Percentiles rank a stretch among this genome's conserved stretches.
Evolutionary conservation across 768 basidiomycete genomes (phyloP).

Genomic region (Trametes elegans): DNA sequence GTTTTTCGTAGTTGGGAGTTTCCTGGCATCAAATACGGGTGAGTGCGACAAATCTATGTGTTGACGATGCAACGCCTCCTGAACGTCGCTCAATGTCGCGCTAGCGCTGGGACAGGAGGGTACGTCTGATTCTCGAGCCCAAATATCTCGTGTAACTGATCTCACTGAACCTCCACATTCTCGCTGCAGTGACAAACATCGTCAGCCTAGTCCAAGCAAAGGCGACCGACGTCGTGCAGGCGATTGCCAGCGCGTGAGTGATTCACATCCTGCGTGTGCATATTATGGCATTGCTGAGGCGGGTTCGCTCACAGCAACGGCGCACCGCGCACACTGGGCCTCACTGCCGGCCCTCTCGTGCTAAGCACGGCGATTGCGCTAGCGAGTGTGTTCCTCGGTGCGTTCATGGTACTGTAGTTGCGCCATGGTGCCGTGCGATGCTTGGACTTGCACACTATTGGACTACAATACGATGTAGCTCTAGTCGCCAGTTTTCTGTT

Average conservation of each 20-base stretch:
- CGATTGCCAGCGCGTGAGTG: too few relatives aligned
- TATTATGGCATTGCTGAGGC: too few relatives aligned
- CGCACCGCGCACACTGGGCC: neutral
- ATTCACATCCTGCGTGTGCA: too few relatives aligned
- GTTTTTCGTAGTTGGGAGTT: neutral
- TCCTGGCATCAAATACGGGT: neutral
- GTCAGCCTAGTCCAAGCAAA: too few relatives aligned
- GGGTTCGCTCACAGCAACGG: too few relatives aligned
- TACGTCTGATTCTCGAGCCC: neutral
- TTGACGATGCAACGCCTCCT: neutral
- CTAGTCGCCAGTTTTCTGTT: too few relatives aligned
- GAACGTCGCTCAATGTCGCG: neutral
- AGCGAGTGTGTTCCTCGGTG: slow-evolving; percentile 10
- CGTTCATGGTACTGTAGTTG: slow-evolving; percentile 2
- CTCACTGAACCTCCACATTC: too few relatives aligned
- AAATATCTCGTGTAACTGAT: too few relatives aligned
- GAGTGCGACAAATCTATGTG: neutral
- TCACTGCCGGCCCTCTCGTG: neutral
- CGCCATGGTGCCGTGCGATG: too few relatives aligned
- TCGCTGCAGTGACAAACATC: neutral
- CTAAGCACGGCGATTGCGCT: neutral
- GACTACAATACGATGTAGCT: too few relatives aligned
- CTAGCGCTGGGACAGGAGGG: slow-evolving; percentile 1
- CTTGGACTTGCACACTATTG: too few relatives aligned
- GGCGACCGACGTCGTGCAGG: too few relatives aligned